phyloP scores from a whole-genome alignment of 257 asterid genomes.

The Solanum bukasovii region DNA sequence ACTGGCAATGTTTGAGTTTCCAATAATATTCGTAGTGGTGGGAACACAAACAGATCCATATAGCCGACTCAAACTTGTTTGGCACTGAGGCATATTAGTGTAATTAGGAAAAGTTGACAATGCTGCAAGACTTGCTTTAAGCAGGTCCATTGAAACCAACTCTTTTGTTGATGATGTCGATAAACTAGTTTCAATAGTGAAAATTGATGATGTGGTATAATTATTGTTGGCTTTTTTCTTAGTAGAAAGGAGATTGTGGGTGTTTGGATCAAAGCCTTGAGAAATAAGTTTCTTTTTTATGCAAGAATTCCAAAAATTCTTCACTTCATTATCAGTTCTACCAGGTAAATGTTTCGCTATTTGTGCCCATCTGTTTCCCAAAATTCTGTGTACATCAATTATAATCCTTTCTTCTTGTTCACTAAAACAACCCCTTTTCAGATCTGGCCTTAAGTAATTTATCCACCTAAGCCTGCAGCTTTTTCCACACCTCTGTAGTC shows the following conservation, averaged over 20 bases:
- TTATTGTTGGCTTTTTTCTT: neutral
- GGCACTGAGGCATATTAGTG: neutral
- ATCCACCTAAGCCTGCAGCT: slow-evolving; percentile 93
- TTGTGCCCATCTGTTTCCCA: slow-evolving; percentile 96
- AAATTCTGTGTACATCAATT: slow-evolving; percentile 68
- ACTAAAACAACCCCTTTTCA: slow-evolving; percentile 78
- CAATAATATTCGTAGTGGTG: neutral
- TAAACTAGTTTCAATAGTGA: slow-evolving; percentile 36
- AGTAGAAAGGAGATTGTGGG: slow-evolving; percentile 64
- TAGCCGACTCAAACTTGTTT: neutral
- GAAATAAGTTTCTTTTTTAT: slow-evolving; percentile 80
- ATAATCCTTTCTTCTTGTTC: slow-evolving; percentile 76
- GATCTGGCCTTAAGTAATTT: slow-evolving; percentile 83
- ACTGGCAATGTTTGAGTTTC: neutral
- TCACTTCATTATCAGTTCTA: slow-evolving; percentile 87
- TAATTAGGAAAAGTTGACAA: neutral
- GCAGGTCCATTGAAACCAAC: neutral
- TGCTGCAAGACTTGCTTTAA: slow-evolving; percentile 5
- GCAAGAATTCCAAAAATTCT: slow-evolving; percentile 95
- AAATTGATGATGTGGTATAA: slow-evolving; percentile 10
- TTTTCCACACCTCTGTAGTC: slow-evolving; percentile 88
- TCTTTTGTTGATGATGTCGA: slow-evolving; percentile 1
- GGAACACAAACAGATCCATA: neutral
- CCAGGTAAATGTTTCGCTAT: slow-evolving; percentile 95
- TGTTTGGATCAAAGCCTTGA: slow-evolving; percentile 87